These are phyloP conservation scores for Bacterosira constricta DNA, from an alignment of 108 stramenopile genomes.

Conservation along the genomic window DNA sequence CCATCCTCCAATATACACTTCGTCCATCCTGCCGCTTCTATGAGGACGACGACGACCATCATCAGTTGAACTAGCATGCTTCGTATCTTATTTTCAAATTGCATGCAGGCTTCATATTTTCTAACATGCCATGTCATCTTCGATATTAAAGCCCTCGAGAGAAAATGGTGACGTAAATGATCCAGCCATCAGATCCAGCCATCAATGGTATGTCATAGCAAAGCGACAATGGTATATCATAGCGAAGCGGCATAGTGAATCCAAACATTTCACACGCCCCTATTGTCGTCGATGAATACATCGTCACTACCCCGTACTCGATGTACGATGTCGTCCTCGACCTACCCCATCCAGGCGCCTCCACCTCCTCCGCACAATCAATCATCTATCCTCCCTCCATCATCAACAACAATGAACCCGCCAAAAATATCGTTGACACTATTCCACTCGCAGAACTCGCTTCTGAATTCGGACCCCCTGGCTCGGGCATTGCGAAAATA, in stretches of 20 bases:
- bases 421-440: background rate
- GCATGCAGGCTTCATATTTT: too few relatives aligned
- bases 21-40: too few relatives aligned
- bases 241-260: too few relatives aligned
- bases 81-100: too few relatives aligned
- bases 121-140: too few relatives aligned
- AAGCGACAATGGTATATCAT: too few relatives aligned
- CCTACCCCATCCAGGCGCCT: constrained; percentile 33
- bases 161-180: too few relatives aligned
- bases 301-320: constrained; percentile 30
- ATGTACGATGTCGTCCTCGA: constrained; percentile 43
- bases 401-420: background rate
- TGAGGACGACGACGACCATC: too few relatives aligned
- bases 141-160: too few relatives aligned
- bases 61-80: too few relatives aligned
- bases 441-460: constrained; percentile 1
- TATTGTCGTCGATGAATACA: background rate
- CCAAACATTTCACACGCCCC: background rate
- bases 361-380: constrained; percentile 2
- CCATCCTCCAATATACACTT: too few relatives aligned
- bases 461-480: constrained; percentile 23
- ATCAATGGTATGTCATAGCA: too few relatives aligned
- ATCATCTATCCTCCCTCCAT: constrained; percentile 19
- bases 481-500: constrained; percentile 24
- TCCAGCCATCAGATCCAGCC: constrained; percentile 2